These are phyloP conservation scores for Sanghuangporus baumii DNA, from an alignment of 1,284 basidiomycete genomes.

Conservation along the genomic window DNA sequence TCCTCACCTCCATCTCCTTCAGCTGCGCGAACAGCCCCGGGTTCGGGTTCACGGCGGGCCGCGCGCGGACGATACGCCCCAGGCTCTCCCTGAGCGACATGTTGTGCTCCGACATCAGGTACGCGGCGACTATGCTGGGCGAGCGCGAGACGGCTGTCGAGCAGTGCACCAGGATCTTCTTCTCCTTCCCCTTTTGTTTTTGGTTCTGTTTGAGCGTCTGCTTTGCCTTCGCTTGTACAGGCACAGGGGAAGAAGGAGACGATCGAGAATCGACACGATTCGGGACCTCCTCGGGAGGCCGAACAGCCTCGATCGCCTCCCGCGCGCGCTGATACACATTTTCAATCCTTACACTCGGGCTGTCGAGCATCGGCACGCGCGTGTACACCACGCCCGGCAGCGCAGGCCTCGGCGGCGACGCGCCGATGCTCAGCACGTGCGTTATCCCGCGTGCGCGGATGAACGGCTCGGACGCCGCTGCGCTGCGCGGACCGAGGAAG, in stretches of 20 bases:
- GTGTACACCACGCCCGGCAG: background rate
- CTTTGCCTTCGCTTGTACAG: no score
- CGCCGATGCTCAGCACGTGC: background rate
- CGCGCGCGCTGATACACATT: background rate
- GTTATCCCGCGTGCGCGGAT: background rate
- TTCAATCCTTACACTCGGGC: background rate
- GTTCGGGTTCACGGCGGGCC: constrained; percentile 33
- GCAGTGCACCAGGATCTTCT: constrained; percentile 49
- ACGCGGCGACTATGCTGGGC: constrained; percentile 45
- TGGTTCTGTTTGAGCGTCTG: no score
- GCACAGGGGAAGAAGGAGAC: no score
- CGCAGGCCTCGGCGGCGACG: background rate
- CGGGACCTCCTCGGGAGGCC: background rate
- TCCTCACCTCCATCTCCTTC: constrained; percentile 31
- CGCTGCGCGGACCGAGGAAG: background rate
- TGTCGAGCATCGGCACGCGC: background rate
- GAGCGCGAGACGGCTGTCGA: constrained; percentile 45
- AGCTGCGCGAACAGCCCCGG: constrained; percentile 34
- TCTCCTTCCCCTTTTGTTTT: constrained; percentile 14
- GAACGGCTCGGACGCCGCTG: background rate
- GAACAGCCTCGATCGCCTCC: background rate
- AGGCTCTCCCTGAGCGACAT: constrained; percentile 33
- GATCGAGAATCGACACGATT: no score
- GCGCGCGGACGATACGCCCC: constrained; percentile 25
- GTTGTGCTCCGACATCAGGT: constrained; percentile 37